phyloP scores from a whole-genome alignment of 2,329 filamentous ascomycete species.

The Neopestalotiopsis sp. region DNA sequence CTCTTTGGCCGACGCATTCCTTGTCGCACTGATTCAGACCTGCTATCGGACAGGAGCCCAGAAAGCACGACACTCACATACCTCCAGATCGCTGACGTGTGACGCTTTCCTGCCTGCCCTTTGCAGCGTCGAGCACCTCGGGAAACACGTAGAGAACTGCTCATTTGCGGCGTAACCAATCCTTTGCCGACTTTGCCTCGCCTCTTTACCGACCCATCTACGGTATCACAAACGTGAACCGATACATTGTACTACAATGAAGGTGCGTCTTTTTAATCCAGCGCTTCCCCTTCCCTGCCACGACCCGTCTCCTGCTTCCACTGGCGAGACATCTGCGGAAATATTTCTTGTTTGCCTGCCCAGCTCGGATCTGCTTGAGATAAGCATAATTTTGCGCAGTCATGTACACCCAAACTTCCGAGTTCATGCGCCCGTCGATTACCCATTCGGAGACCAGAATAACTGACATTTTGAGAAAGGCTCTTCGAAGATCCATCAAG shows the following conservation, averaged over 20 bases:
- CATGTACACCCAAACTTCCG: conserved; percentile 33
- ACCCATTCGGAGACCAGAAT: conserved; percentile 26
- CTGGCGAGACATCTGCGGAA: conserved; percentile 18
- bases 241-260: conserved; percentile 39
- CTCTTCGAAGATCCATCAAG: conserved; percentile 87
- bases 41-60: conserved; percentile 11
- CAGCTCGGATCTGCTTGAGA: conserved; percentile 13
- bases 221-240: conserved; percentile 27
- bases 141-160: background rate
- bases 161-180: conserved; percentile 3
- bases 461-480: conserved; percentile 59
- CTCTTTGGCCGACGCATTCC: conserved; percentile 9
- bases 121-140: background rate
- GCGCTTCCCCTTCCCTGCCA: conserved; percentile 22
- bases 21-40: conserved; percentile 17
- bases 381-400: conserved; percentile 21
- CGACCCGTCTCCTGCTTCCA: conserved; percentile 23
- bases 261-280: conserved; percentile 40
- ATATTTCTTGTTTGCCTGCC: conserved; percentile 11
- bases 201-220: conserved; percentile 4
- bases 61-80: conserved; percentile 1
- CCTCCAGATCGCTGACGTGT: background rate
- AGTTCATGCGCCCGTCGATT: conserved; percentile 29
- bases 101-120: conserved; percentile 4
- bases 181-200: background rate